Evolutionary conservation across 2,329 filamentous ascomycete genomes (phyloP), one percentile per base, ranked within the genome.

Genomic region (Hypoxylon sp.): DNA sequence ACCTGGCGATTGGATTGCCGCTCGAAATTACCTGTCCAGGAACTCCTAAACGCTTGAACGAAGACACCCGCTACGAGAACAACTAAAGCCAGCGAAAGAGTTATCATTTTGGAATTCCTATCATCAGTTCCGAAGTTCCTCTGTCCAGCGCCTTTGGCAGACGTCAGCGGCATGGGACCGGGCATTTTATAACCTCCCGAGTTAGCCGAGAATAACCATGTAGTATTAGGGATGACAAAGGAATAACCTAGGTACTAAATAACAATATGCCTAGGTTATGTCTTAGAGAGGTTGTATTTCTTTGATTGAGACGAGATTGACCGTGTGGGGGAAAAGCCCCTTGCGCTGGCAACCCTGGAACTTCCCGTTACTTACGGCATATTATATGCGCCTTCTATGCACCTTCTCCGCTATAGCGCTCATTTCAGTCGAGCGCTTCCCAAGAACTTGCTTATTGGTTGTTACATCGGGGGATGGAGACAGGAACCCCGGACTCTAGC

Each of bases 91-190:
- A 70, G 28, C 23, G 70, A 48, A 34, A 72, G 3, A 41, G 63
- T 65, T 7, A 51, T 48, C 74, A 76, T 76, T 7, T 53, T 75
- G 62, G 55, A 69, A 46, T 32, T 53, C 19, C 17, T 48, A 38
- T 53, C 41, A 48, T 38, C 9, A 17, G 21, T 17, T 41, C 34
- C 23, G 2, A 36, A 17, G n/a, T 28, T 55, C 1, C 30, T 58
- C 17, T 58, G 38, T 32, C 14, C 13, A 13, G 25, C 30, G 23
- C 11, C 46, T 38, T 51, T 60, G n/a, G 36, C 21, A 9, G 38
- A 23, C 17, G 41, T 28, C 43, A 4, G 38, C 28, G 53, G 59
- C 11, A 23, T 38, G 14, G 45, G 10, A 30, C 45, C 25, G 36
- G 28, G 5, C 52, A 60, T 60, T 63, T 60, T 61, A 61, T 55